Evolutionary conservation across 2,329 filamentous ascomycete genomes (phyloP).

Genomic region (Microcera coccophila): DNA sequence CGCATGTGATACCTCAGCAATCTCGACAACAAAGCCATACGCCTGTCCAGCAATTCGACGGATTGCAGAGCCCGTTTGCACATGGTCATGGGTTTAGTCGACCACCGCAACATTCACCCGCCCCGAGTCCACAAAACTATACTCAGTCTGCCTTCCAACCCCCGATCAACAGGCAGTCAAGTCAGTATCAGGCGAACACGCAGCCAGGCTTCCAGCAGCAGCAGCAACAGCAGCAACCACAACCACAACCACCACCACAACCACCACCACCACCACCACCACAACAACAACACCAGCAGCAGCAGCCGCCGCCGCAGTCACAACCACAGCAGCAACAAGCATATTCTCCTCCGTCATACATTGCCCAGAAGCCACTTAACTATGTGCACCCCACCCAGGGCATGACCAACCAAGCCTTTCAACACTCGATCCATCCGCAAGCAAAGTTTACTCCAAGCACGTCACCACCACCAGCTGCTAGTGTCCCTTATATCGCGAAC

Average conservation of each 20-base stretch:
- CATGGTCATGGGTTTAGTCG: conserved; percentile 25
- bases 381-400: conserved; percentile 17
- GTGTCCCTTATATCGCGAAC: conserved; percentile 19
- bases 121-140: conserved; percentile 28
- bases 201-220: conserved; percentile 17
- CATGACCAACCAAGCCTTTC: conserved; percentile 16
- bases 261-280: conserved; percentile 22
- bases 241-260: conserved; percentile 22
- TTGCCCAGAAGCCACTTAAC: conserved; percentile 17
- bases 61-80: conserved; percentile 24
- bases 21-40: conserved; percentile 32
- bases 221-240: conserved; percentile 20
- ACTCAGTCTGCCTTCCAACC: conserved; percentile 22
- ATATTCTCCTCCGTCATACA: conserved; percentile 20
- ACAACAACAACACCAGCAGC: conserved; percentile 22
- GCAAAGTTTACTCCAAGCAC: conserved; percentile 14
- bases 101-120: conserved; percentile 30
- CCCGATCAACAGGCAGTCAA: conserved; percentile 24
- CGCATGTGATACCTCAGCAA: conserved; percentile 33
- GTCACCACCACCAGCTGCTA: conserved; percentile 18
- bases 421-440: conserved; percentile 22
- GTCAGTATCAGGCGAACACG: conserved; percentile 15
- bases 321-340: conserved; percentile 14
- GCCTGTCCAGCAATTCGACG: conserved; percentile 32
- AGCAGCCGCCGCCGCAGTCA: conserved; percentile 17